These are phyloP conservation scores for Wickerhamomyces mucosus DNA, from an alignment of 805 yeast species.

Conservation along the genomic window DNA sequence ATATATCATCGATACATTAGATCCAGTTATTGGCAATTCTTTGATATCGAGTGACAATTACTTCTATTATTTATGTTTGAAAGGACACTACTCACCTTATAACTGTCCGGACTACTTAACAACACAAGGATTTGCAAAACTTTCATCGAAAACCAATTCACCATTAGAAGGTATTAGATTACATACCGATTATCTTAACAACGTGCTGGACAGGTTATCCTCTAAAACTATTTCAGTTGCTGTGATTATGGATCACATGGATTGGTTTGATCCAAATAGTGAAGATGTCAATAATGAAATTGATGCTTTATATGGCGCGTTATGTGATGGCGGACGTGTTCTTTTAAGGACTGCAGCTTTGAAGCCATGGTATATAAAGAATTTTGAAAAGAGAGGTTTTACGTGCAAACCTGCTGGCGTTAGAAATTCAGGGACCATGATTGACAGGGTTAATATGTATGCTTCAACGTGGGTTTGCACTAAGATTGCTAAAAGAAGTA, in stretches of 20 bases:
- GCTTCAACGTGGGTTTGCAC: slow-evolving; percentile 85
- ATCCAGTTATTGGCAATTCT: slow-evolving; percentile 59
- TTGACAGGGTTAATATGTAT: slow-evolving; percentile 80
- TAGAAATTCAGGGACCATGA: slow-evolving; percentile 51
- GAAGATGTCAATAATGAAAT: slow-evolving; percentile 59
- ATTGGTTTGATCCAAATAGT: slow-evolving; percentile 71
- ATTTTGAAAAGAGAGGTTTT: slow-evolving; percentile 62
- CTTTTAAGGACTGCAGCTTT: slow-evolving; percentile 67
- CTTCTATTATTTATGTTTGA: slow-evolving; percentile 62
- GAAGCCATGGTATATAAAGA: slow-evolving; percentile 68
- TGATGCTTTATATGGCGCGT: slow-evolving; percentile 49
- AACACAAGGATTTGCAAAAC: slow-evolving; percentile 41
- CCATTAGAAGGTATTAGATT: slow-evolving; percentile 65
- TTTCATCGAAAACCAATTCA: slow-evolving; percentile 24
- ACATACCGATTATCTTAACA: slow-evolving; percentile 72
- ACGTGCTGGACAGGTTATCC: slow-evolving; percentile 60
- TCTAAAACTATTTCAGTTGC: slow-evolving; percentile 62
- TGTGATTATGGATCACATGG: slow-evolving; percentile 87
- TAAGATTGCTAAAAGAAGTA: slow-evolving; percentile 27
- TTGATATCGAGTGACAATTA: slow-evolving; percentile 65
- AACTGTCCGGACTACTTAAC: slow-evolving; percentile 77
- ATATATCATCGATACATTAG: slow-evolving; percentile 69
- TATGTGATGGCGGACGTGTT: slow-evolving; percentile 63
- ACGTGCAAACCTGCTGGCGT: slow-evolving; percentile 60
- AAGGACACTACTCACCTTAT: slow-evolving; percentile 45